These are phyloP conservation scores for Senna siamea DNA, from an alignment of 306 rosid genomes.

Conservation along the genomic window DNA sequence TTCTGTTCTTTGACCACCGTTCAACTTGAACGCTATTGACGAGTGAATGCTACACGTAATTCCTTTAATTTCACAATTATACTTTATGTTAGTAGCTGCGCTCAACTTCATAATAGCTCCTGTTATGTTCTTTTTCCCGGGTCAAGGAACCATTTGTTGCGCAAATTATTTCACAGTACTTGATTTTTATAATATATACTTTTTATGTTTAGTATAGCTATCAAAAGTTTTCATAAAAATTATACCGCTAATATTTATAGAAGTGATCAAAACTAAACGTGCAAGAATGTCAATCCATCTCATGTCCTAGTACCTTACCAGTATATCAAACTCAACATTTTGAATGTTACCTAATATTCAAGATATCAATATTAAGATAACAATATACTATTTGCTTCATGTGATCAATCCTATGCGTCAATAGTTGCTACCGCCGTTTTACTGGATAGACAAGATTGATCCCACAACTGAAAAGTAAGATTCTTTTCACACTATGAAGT, in stretches of 20 bases:
- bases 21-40: background rate
- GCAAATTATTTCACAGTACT: too few species aligned
- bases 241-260: too few species aligned
- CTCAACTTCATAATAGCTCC: background rate
- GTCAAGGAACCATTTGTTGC: too few species aligned
- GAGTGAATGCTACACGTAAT: background rate
- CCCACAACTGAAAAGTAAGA: constrained; percentile 24
- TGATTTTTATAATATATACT: too few species aligned
- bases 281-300: too few species aligned
- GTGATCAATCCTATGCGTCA: background rate
- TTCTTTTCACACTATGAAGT: constrained; percentile 41
- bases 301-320: too few species aligned
- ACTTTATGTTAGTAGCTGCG: background rate
- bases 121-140: too few species aligned
- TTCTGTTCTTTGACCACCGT: background rate
- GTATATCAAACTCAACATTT: too few species aligned
- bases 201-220: too few species aligned
- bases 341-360: too few species aligned
- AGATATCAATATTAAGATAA: background rate
- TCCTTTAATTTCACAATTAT: background rate
- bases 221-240: too few species aligned
- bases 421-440: background rate
- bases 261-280: too few species aligned
- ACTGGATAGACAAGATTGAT: constrained; percentile 12
- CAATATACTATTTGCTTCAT: background rate